Conservation (phyloP, 345 rosid genomes). For the Pugionium cornutum region DNA sequence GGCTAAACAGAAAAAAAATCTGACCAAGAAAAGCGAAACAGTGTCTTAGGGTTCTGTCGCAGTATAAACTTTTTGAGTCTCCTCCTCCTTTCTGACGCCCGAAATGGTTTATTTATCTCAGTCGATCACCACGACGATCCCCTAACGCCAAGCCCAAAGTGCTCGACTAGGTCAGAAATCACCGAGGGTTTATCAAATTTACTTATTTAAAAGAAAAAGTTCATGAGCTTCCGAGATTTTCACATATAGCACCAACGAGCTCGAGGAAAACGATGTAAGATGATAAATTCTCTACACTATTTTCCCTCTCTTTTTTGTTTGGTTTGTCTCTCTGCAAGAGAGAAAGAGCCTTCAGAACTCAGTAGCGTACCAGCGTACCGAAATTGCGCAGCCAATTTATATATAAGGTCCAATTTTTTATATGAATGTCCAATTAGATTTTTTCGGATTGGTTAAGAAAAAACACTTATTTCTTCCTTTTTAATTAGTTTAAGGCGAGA, state of each 20-base stretch:
- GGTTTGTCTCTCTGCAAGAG: slow-evolving; percentile 23
- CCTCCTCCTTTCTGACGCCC: slow-evolving; percentile 1
- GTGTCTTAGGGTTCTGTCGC: slow-evolving; percentile 27
- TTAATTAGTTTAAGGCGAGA: no score
- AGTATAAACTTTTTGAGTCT: neutral
- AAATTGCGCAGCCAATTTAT: neutral
- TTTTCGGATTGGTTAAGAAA: no score
- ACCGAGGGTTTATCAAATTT: slow-evolving; percentile 14
- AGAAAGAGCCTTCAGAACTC: slow-evolving; percentile 22
- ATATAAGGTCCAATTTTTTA: slow-evolving; percentile 10
- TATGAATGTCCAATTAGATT: neutral
- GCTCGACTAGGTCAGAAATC: slow-evolving; percentile 35
- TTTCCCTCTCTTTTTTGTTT: slow-evolving; percentile 18
- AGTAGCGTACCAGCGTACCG: slow-evolving; percentile 11
- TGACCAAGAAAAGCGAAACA: slow-evolving; percentile 13
- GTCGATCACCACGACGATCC: slow-evolving; percentile 18
- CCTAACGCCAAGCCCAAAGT: slow-evolving; percentile 4
- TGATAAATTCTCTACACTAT: slow-evolving; percentile 9
- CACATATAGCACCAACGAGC: neutral
- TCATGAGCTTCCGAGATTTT: neutral
- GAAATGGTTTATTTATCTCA: neutral
- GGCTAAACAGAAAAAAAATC: slow-evolving; percentile 2
- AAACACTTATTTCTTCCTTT: no score
- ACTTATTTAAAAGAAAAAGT: slow-evolving; percentile 9
- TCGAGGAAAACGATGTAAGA: slow-evolving; percentile 15